phyloP scores from a whole-genome alignment of 1,284 basidiomycete genomes.

The Ganoderma resinaceum region DNA sequence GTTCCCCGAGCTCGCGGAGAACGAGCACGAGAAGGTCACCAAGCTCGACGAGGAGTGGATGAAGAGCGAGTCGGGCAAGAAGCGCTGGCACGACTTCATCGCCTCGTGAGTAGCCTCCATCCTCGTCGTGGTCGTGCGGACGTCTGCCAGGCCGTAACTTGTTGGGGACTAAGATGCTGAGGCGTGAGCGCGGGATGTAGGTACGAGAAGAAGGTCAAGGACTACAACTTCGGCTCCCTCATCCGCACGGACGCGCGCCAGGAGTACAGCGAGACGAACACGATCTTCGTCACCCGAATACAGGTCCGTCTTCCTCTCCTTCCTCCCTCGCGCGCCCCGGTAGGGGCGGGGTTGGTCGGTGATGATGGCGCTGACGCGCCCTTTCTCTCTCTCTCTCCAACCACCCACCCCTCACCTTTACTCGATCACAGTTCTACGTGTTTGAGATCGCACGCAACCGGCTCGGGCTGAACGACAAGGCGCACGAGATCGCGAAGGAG shows the following conservation, averaged over 20 bases:
- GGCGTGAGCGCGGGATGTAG: constrained; percentile 41
- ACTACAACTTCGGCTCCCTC: constrained; percentile 97
- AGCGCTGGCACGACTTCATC: constrained; percentile 93
- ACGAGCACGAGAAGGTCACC: constrained; percentile 70
- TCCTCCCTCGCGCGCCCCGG: background rate
- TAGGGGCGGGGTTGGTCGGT: background rate
- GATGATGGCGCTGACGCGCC: background rate
- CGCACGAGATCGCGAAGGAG: constrained; percentile 83
- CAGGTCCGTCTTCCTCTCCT: constrained; percentile 53
- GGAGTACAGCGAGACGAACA: constrained; percentile 93
- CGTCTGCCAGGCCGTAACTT: too few species aligned
- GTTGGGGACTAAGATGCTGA: too few species aligned
- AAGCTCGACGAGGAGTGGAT: constrained; percentile 93
- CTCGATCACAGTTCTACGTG: constrained; percentile 24
- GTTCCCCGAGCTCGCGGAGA: constrained; percentile 85
- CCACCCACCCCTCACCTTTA: background rate
- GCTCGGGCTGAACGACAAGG: constrained; percentile 89
- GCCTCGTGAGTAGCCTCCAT: constrained; percentile 64
- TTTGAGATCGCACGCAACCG: constrained; percentile 89
- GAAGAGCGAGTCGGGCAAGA: constrained; percentile 93
- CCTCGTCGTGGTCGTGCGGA: too few species aligned
- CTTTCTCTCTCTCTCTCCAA: too few species aligned
- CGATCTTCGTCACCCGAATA: constrained; percentile 89
- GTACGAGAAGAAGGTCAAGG: constrained; percentile 88
- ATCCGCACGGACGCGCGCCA: constrained; percentile 83